Conservation (phyloP, 805 yeast genomes). For the Nadsonia fulvescens region DNA sequence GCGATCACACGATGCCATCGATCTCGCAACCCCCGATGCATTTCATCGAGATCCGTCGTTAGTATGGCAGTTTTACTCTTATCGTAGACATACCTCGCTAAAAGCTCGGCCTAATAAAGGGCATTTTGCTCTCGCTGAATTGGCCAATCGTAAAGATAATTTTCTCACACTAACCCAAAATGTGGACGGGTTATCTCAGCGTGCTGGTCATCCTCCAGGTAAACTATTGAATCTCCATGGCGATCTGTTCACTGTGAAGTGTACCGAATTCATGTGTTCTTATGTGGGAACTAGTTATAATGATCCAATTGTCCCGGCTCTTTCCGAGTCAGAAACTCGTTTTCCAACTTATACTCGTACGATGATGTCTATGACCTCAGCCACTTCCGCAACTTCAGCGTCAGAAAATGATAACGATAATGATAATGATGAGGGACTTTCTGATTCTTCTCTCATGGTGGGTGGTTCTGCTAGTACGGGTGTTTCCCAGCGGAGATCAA, state of each 20-base stretch:
- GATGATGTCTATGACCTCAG: too few species aligned
- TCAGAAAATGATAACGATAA: too few species aligned
- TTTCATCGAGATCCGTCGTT: slow-evolving; percentile 66
- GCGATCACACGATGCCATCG: slow-evolving; percentile 62
- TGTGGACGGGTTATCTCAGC: slow-evolving; percentile 54
- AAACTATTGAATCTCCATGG: slow-evolving; percentile 66
- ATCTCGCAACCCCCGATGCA: slow-evolving; percentile 84
- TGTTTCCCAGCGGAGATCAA: too few species aligned
- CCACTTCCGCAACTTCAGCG: too few species aligned
- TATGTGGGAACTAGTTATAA: slow-evolving; percentile 35
- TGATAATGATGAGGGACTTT: too few species aligned
- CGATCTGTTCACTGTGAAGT: slow-evolving; percentile 47
- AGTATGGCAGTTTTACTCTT: slow-evolving; percentile 80
- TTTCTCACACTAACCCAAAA: slow-evolving; percentile 66
- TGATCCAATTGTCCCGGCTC: slow-evolving; percentile 42
- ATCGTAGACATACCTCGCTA: slow-evolving; percentile 46
- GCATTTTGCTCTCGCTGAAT: slow-evolving; percentile 48
- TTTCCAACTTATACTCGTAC: too few species aligned
- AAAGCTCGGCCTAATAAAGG: slow-evolving; percentile 56
- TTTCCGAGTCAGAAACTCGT: slow-evolving; percentile 20
- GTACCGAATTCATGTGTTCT: slow-evolving; percentile 62
- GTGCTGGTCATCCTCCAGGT: slow-evolving; percentile 41
- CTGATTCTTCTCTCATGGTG: too few species aligned
- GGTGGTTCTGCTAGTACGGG: too few species aligned
- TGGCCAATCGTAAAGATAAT: slow-evolving; percentile 28